Evolutionary conservation across 1,139 yeast genomes (phyloP).

Genomic region (Barnettozyma hawaiiensis): DNA sequence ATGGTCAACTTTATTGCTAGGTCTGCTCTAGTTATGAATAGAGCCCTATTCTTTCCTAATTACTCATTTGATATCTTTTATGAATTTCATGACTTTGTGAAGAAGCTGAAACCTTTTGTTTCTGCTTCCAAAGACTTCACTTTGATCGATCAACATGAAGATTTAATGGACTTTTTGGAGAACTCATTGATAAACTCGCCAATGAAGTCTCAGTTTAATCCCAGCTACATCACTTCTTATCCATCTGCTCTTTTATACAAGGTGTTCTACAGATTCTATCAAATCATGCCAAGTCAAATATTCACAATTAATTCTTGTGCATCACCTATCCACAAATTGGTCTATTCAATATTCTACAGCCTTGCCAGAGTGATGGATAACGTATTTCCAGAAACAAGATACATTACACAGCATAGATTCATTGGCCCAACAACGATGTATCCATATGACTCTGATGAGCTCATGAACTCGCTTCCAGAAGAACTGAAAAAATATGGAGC

Average conservation of each 20-base stretch:
- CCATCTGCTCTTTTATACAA: conserved; percentile 15
- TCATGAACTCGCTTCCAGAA: conserved; percentile 8
- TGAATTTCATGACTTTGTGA: conserved; percentile 16
- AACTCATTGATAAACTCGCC: conserved; percentile 4
- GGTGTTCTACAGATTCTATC: conserved; percentile 13
- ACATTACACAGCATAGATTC: conserved; percentile 16
- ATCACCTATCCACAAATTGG: conserved; percentile 15
- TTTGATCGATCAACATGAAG: conserved; percentile 8
- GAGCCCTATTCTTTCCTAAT: conserved; percentile 17
- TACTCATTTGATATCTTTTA: conserved; percentile 15
- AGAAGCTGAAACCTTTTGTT: conserved; percentile 9
- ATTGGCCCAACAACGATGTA: conserved; percentile 22
- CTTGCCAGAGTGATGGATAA: conserved; percentile 21
- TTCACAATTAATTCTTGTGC: conserved; percentile 10
- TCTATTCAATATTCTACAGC: conserved; percentile 15
- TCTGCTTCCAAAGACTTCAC: conserved; percentile 10
- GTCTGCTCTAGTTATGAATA: conserved; percentile 5
- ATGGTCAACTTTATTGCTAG: conserved; percentile 12
- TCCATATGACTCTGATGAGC: conserved; percentile 13
- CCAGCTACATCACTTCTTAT: conserved; percentile 13
- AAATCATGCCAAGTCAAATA: conserved; percentile 19
- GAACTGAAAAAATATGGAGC: conserved; percentile 14
- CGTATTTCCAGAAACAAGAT: conserved; percentile 23
- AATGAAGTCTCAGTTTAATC: conserved; percentile 2
- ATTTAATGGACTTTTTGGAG: conserved; percentile 12